A percentile compares a stretch with the other conserved stretches of the same genome.
Evolutionary conservation across 1,284 basidiomycete species (phyloP).

Genomic region (Melampsora americana): DNA sequence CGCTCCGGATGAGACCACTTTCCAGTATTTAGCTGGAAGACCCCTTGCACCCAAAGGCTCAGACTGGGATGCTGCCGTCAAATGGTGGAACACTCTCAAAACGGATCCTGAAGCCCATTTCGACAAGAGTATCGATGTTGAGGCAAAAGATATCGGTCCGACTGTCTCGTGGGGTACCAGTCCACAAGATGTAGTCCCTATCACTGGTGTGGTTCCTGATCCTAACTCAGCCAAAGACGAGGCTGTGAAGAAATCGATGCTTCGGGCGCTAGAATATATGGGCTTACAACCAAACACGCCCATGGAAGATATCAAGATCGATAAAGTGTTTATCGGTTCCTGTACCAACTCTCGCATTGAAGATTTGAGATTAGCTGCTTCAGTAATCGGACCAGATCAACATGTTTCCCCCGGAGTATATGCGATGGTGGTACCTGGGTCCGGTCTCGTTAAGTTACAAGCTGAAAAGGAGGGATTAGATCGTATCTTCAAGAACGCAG

Average conservation of each 20-base stretch:
- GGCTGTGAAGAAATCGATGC: constrained; percentile 69
- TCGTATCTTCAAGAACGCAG: constrained; percentile 83
- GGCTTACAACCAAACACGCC: constrained; percentile 75
- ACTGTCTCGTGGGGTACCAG: constrained; percentile 97
- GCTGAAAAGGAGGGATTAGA: constrained; percentile 91
- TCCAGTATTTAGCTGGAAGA: constrained; percentile 77
- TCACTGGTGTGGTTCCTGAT: constrained; percentile 79
- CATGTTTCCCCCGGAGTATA: constrained; percentile 75
- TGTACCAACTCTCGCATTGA: constrained; percentile 97
- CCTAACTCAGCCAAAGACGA: constrained; percentile 67
- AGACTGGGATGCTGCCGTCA: constrained; percentile 81
- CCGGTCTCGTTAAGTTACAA: constrained; percentile 88
- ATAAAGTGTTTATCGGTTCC: constrained; percentile 95
- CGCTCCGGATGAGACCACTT: constrained; percentile 87
- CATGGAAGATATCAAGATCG: constrained; percentile 79
- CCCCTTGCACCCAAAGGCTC: constrained; percentile 80
- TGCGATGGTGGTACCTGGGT: constrained; percentile 94
- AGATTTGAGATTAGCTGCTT: constrained; percentile 84
- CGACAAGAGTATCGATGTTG: constrained; percentile 80
- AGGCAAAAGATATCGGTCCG: constrained; percentile 82
- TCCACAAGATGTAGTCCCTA: constrained; percentile 84
- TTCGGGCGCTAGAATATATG: constrained; percentile 87
- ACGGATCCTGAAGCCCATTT: constrained; percentile 85
- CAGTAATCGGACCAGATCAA: constrained; percentile 66
- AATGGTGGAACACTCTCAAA: constrained; percentile 81